phyloP scores from a whole-genome alignment of 164 flowering plant genomes.

The Vitis rupestris region DNA sequence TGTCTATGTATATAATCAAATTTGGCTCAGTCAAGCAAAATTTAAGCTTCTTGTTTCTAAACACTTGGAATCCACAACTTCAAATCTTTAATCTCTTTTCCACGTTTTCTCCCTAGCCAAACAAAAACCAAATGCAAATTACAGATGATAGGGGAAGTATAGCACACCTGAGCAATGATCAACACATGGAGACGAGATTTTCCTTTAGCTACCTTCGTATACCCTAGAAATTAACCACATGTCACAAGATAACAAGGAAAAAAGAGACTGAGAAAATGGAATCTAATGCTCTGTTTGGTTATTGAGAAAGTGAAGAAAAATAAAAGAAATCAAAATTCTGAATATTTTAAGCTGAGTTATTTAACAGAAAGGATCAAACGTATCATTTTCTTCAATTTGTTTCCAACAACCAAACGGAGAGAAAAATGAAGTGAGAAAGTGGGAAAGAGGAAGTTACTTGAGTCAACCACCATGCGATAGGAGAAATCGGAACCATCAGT shows the following conservation, averaged over 20 bases:
- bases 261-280: not conserved
- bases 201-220: slow-evolving; percentile 66
- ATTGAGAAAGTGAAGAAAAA: not conserved
- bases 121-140: no score
- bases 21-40: no score
- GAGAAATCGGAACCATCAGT: slow-evolving; percentile 97
- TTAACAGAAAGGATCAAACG: no score
- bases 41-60: no score
- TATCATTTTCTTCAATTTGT: no score
- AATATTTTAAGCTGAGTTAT: not conserved
- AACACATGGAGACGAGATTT: slow-evolving; percentile 55
- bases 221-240: slow-evolving; percentile 41
- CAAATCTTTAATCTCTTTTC: no score
- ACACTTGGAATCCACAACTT: no score
- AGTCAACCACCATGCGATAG: slow-evolving; percentile 95
- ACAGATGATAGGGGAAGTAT: not conserved
- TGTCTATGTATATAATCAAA: no score
- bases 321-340: not conserved
- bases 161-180: slow-evolving; percentile 53
- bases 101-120: no score
- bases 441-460: slow-evolving; percentile 42
- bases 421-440: not conserved
- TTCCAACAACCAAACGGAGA: not conserved
- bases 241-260: not conserved
- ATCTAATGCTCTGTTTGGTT: not conserved